Conservation (phyloP, 2,329 filamentous ascomycete species). For the Verticillium nubilum region DNA sequence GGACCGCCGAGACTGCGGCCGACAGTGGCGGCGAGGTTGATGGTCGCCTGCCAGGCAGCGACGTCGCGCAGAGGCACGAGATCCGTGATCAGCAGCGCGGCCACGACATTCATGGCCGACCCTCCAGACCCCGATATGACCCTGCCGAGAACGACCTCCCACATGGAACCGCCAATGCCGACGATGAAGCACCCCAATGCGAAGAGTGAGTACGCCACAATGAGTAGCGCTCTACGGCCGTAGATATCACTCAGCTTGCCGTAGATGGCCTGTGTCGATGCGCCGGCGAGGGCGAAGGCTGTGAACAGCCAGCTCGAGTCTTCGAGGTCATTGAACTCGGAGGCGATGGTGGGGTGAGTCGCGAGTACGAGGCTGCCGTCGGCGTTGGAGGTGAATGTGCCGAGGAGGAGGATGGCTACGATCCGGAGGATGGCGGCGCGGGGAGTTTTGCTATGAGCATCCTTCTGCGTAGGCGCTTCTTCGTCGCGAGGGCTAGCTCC, state of each 20-base stretch:
- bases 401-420: slow-evolving; percentile 18
- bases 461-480: background rate
- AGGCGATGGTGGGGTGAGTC: slow-evolving; percentile 57
- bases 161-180: slow-evolving; percentile 39
- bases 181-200: slow-evolving; percentile 41
- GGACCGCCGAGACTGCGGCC: slow-evolving; percentile 48
- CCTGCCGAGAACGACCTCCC: slow-evolving; percentile 43
- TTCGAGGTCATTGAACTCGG: slow-evolving; percentile 51
- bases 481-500: background rate
- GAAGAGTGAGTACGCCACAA: slow-evolving; percentile 47
- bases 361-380: slow-evolving; percentile 62
- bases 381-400: slow-evolving; percentile 59
- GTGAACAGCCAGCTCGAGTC: slow-evolving; percentile 46
- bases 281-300: slow-evolving; percentile 23
- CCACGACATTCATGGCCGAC: slow-evolving; percentile 44
- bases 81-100: slow-evolving; percentile 47
- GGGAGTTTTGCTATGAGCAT: background rate
- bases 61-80: slow-evolving; percentile 46
- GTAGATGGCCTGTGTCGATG: slow-evolving; percentile 33
- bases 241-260: slow-evolving; percentile 57
- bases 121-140: slow-evolving; percentile 46
- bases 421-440: slow-evolving; percentile 10
- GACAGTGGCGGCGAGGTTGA: slow-evolving; percentile 45
- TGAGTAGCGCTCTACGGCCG: slow-evolving; percentile 42
- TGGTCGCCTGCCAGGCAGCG: slow-evolving; percentile 47